These are phyloP conservation scores for Amanita fuliginea DNA, from an alignment of 768 basidiomycete genomes.

Conservation along the genomic window DNA sequence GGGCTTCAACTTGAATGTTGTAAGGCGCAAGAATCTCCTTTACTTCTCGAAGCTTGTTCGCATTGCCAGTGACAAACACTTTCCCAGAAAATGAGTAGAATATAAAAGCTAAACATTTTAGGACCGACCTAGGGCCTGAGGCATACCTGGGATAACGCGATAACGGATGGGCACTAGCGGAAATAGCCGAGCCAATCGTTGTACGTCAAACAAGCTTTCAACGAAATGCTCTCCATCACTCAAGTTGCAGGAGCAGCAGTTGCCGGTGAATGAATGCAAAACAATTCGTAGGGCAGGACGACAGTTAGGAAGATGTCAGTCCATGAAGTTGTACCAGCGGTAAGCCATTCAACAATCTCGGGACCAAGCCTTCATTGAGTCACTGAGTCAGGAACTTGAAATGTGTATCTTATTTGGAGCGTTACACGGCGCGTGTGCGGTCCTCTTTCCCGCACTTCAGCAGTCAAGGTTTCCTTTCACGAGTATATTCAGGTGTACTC, in stretches of 20 bases:
- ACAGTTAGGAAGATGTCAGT: not conserved
- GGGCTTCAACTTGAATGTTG: slow-evolving; percentile 70
- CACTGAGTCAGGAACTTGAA: too few species aligned
- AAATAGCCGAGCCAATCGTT: not conserved
- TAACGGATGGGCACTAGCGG: too few species aligned
- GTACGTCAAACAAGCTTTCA: not conserved
- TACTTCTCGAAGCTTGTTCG: slow-evolving; percentile 87
- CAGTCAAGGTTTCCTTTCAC: not conserved
- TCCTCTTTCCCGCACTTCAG: slow-evolving; percentile 31
- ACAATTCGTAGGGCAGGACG: too few species aligned
- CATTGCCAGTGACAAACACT: slow-evolving; percentile 95
- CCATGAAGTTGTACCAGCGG: slow-evolving; percentile 1
- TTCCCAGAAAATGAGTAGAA: not conserved
- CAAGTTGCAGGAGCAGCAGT: too few species aligned
- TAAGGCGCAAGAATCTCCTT: slow-evolving; percentile 60
- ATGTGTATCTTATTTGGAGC: slow-evolving; percentile 41
- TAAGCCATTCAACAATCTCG: not conserved
- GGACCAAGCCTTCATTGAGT: not conserved
- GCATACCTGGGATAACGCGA: not conserved
- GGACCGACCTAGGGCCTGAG: not conserved
- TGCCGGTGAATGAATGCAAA: too few species aligned
- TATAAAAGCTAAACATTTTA: not conserved
- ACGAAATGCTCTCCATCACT: not conserved
- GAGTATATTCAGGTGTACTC: slow-evolving; percentile 25
- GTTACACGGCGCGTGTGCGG: slow-evolving; percentile 49